Conservation (phyloP, 2,329 filamentous ascomycete species). For the Aspergillus sp. region DNA sequence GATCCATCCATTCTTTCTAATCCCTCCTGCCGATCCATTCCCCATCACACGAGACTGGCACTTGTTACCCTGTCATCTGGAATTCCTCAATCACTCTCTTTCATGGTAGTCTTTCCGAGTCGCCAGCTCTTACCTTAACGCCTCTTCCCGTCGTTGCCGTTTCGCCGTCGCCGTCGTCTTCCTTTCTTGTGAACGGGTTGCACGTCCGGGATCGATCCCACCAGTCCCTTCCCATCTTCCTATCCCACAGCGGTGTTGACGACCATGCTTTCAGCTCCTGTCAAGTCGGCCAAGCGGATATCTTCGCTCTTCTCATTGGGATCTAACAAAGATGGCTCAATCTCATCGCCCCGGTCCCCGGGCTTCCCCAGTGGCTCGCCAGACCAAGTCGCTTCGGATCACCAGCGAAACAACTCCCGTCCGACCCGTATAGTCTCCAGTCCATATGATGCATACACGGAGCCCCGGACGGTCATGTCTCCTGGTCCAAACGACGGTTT, state of each 20-base stretch:
- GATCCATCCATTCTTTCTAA: conserved; percentile 17
- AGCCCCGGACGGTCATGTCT: conserved; percentile 18
- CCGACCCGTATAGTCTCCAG: conserved; percentile 30
- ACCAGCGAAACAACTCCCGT: conserved; percentile 25
- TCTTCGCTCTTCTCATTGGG: conserved; percentile 42
- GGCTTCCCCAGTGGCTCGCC: conserved; percentile 14
- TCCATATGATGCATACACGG: conserved; percentile 23
- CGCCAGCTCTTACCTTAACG: too few relatives aligned
- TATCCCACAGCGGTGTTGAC: too few relatives aligned
- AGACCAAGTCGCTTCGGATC: conserved; percentile 18
- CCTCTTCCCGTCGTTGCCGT: too few relatives aligned
- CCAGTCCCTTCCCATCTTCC: too few relatives aligned
- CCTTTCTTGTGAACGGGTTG: too few relatives aligned
- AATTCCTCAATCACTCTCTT: too few relatives aligned
- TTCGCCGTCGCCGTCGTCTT: too few relatives aligned
- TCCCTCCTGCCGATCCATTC: conserved; percentile 37
- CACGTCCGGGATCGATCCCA: too few relatives aligned
- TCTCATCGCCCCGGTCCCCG: conserved; percentile 24
- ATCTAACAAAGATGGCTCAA: conserved; percentile 29
- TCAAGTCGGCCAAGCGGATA: conserved; percentile 41
- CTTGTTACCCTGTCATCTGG: not conserved
- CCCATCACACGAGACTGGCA: conserved; percentile 8
- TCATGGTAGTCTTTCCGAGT: too few relatives aligned
- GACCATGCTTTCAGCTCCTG: conserved; percentile 36
- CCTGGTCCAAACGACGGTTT: conserved; percentile 21